A percentile compares a stretch with the other conserved stretches of the same genome.
phyloP scores from a whole-genome alignment of 2,329 filamentous ascomycete species.

The Xylariaceae sp. region DNA sequence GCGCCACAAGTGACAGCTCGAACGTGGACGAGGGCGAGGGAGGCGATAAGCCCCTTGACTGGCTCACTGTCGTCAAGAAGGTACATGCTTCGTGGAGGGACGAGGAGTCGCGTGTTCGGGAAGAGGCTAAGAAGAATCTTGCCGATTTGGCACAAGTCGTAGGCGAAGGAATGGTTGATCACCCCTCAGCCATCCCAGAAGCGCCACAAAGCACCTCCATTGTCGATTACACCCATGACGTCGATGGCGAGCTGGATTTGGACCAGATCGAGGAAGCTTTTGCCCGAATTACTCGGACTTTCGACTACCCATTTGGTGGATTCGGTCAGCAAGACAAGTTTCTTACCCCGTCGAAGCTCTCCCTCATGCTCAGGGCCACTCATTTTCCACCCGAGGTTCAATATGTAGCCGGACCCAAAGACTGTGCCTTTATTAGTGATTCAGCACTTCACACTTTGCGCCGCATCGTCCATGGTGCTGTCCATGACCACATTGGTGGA shows the following conservation, averaged over 20 bases:
- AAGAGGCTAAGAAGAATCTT: constrained; percentile 83
- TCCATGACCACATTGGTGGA: constrained; percentile 62
- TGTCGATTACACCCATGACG: constrained; percentile 40
- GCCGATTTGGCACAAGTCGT: constrained; percentile 84
- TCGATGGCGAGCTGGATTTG: constrained; percentile 78
- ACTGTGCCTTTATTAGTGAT: constrained; percentile 72
- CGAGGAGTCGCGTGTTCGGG: constrained; percentile 80
- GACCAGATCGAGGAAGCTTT: constrained; percentile 92
- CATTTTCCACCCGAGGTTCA: constrained; percentile 74
- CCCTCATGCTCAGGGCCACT: constrained; percentile 78
- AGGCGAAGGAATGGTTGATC: constrained; percentile 68
- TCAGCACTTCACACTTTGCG: constrained; percentile 85
- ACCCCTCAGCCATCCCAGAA: constrained; percentile 29
- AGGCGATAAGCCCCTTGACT: constrained; percentile 71
- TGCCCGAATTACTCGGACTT: constrained; percentile 78
- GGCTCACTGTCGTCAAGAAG: constrained; percentile 82
- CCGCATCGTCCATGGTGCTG: constrained; percentile 66
- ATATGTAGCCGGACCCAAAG: constrained; percentile 85
- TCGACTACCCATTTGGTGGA: constrained; percentile 77
- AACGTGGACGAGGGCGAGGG: constrained; percentile 49
- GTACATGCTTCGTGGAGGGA: constrained; percentile 77
- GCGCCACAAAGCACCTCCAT: constrained; percentile 6
- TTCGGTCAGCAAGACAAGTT: constrained; percentile 88
- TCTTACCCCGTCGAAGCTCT: constrained; percentile 82
- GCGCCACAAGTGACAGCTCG: constrained; percentile 53